These are phyloP conservation scores for Pseudogymnoascus sp. DNA, from an alignment of 2,329 filamentous ascomycete species.

Conservation along the genomic window DNA sequence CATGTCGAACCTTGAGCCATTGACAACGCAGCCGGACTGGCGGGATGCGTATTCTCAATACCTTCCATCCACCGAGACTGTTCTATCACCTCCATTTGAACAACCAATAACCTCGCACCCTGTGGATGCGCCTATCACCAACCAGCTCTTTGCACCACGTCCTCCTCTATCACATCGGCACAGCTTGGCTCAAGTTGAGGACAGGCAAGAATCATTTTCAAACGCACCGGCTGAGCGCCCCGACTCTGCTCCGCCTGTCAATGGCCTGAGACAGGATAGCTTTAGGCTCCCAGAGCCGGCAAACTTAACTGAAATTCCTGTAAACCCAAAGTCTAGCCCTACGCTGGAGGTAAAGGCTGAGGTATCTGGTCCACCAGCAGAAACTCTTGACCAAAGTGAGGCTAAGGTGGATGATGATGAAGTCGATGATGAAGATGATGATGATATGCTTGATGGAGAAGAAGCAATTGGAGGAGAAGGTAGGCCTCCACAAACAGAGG, in stretches of 20 bases:
- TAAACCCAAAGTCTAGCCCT: not conserved
- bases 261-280: not conserved
- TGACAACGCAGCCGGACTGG: conserved; percentile 30
- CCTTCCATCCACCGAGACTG: conserved; percentile 25
- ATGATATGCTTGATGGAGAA: conserved; percentile 45
- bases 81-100: conserved; percentile 23
- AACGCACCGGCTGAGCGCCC: conserved; percentile 23
- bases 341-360: not conserved
- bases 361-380: not conserved
- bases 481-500: conserved; percentile 41
- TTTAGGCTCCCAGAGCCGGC: conserved; percentile 1
- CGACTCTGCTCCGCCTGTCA: conserved; percentile 23
- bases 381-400: not conserved
- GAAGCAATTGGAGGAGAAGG: conserved; percentile 32
- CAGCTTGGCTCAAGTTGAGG: conserved; percentile 21
- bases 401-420: conserved; percentile 6
- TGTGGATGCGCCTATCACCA: conserved; percentile 16
- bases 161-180: conserved; percentile 27
- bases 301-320: not conserved
- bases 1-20: conserved; percentile 32
- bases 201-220: conserved; percentile 20
- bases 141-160: conserved; percentile 13
- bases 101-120: conserved; percentile 21
- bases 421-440: conserved; percentile 40
- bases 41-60: conserved; percentile 30